Evolutionary conservation across 768 basidiomycete genomes (phyloP), one percentile per base, ranked within the genome.

Genomic region (Leucocoprinus birnbaumii): DNA sequence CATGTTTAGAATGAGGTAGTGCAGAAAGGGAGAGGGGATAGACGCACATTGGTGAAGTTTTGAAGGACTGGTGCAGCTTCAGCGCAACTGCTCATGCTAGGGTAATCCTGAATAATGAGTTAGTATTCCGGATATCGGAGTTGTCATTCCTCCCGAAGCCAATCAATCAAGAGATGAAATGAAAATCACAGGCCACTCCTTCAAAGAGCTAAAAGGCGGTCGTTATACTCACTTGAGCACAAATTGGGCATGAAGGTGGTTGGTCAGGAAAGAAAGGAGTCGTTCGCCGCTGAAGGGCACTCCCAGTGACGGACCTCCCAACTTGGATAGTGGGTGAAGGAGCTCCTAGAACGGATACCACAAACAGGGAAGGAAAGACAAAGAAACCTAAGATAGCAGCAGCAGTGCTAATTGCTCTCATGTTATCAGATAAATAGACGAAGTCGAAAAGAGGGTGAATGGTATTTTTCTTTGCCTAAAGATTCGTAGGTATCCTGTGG

Each of bases 181-280:
- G n/a, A n/a, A n/a, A n/a, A n/a, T n/a, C n/a, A n/a, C n/a, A n/a
- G n/a, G n/a, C n/a, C n/a, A n/a, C n/a, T n/a, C n/a, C n/a, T n/a
- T n/a, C n/a, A n/a, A n/a, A n/a, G n/a, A n/a, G n/a, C n/a, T n/a
- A n/a, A n/a, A n/a, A 31, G 11, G 31, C 31, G 31, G 5, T 31
- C 31, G 5, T 31, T 31, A 31, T 11, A 5, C 65, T 67, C 60
- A 78, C 76, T 70, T 77, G 68, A 35, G 70, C 72, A 58, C 84
- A 85, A 45, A 82, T 78, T 3, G 77, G 80, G 66, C 84, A 86
- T 24, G 83, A 86, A n/a, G 76, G 65, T 26, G 80, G 80, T 11
- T 71, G 63, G 59, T 74, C 68, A 7, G 84, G 84, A 65, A 85
- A 87, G 56, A 62, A 66, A 27, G 81, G 81, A 10, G 73, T 59